Conservation (phyloP, 495 filamentous ascomycete genomes). For the Penicillium bialowiezense region DNA sequence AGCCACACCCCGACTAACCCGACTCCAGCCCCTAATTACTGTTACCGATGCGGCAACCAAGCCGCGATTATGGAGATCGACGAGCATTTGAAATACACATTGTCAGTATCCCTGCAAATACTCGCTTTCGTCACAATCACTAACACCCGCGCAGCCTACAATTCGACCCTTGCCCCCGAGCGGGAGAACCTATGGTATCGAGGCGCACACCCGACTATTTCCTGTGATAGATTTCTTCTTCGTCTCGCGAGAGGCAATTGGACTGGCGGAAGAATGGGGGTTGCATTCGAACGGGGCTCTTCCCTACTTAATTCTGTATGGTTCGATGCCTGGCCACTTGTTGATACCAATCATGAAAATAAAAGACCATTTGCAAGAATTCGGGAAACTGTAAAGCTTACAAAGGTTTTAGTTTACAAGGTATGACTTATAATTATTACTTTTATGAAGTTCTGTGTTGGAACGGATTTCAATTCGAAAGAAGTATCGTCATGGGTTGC, state of each 20-base stretch:
- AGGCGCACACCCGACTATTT: constrained; percentile 97
- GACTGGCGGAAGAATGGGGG: constrained; percentile 28
- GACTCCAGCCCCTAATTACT: constrained; percentile 84
- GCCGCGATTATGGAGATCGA: constrained; percentile 99
- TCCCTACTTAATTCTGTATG: constrained; percentile 39
- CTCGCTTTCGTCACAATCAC: neutral
- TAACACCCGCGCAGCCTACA: constrained; percentile 68
- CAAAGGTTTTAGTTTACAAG: too few relatives aligned
- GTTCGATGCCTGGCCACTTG: constrained; percentile 39
- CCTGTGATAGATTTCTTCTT: constrained; percentile 62
- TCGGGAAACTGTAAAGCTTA: too few relatives aligned
- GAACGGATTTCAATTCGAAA: too few relatives aligned
- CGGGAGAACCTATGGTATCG: constrained; percentile 98
- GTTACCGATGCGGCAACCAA: constrained; percentile 97
- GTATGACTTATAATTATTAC: too few relatives aligned
- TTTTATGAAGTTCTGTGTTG: too few relatives aligned
- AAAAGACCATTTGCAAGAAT: constrained; percentile 35
- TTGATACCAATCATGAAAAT: constrained; percentile 53
- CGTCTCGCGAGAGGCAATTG: constrained; percentile 29
- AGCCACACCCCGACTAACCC: constrained; percentile 6
- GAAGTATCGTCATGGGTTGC: too few relatives aligned
- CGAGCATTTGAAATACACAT: constrained; percentile 98
- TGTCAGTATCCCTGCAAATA: constrained; percentile 61
- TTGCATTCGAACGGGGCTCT: constrained; percentile 32
- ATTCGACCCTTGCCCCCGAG: constrained; percentile 97